Base-by-base conservation (phyloP, 495 filamentous ascomycete genomes). In the Neurospora intermedia region DNA sequence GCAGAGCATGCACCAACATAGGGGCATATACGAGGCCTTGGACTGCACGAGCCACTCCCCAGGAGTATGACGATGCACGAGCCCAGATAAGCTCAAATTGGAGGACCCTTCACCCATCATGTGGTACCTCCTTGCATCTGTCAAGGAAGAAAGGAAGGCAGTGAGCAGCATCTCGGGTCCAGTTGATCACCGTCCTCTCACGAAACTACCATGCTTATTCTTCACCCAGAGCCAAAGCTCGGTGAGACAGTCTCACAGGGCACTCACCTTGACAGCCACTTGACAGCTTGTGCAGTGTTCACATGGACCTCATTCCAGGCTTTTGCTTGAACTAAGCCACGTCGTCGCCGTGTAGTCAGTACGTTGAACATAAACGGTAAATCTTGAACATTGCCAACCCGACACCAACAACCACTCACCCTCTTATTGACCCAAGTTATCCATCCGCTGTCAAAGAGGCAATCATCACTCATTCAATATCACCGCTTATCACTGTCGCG, bases 401-500 rank as follows among this genome's bases (percentile, higher is more conserved):
- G 45, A 2, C 11, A 48, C 3, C 13, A 62, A 62, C 5, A 0
- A 23, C n/a, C 4, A 54, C n/a, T 2, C 6, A 38, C 35, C 20
- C 46, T 45, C 9, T 4, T 9, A 54, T 0, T 5, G 13, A 31
- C 54, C 54, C 6, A 16, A 13, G 0, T 3, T 66, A 1, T 66
- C 15, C 2, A 15, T 0, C 18, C 27, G 0, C 18, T 66, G 1
- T 66, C 54, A 18, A 6, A 16, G 15, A 43, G 35, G 27, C 27
- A 15, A 3, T 35, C 23, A 5, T 18, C 13, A 18, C 6, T 1
- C 48, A 59, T 2, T 13, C 27, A 1, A 9, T 3, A 31, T 66
- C 15, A 1, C 0, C 2, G 0, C 15, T 27, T 1, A 66, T 66
- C 23, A 35, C 20, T 6, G 6, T 1, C 1, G 7, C 13, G 2